Conservation (phyloP, 2,329 filamentous ascomycete species). For the Seiridium unicorne region DNA sequence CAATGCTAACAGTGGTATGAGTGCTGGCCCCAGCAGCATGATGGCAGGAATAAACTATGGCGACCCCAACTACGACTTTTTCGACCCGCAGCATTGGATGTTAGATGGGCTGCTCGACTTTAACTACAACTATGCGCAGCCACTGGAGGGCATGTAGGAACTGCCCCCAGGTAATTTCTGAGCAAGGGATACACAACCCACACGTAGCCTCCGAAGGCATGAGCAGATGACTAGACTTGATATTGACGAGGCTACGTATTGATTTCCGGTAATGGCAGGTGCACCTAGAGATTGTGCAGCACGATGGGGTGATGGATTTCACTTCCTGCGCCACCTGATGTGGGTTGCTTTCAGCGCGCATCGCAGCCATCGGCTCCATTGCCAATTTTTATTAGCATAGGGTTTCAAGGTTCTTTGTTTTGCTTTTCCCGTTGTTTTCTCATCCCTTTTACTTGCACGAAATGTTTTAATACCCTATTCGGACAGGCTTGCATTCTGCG, state of each 20-base stretch:
- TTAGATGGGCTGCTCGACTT: slow-evolving; percentile 82
- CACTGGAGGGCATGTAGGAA: slow-evolving; percentile 50
- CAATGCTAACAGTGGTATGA: slow-evolving; percentile 42
- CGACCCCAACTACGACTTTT: slow-evolving; percentile 78
- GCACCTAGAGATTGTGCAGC: not conserved
- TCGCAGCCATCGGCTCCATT: not conserved
- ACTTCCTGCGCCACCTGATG: not conserved
- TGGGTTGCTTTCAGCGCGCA: not conserved
- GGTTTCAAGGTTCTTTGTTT: not conserved
- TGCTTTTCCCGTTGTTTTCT: too few species aligned
- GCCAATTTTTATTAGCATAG: not conserved
- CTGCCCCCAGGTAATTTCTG: not conserved
- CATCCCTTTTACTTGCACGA: not conserved
- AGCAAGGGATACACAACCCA: not conserved
- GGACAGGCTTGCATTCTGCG: not conserved
- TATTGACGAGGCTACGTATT: not conserved
- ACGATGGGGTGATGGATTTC: not conserved
- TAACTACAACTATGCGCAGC: slow-evolving; percentile 60
- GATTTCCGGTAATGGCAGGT: not conserved
- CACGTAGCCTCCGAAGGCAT: not conserved
- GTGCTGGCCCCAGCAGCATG: slow-evolving; percentile 43
- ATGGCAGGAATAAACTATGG: slow-evolving; percentile 50
- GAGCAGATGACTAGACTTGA: not conserved
- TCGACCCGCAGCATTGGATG: slow-evolving; percentile 92
- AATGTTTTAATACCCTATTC: slow-evolving; percentile 6